These are phyloP conservation scores for Cladophialophora chaetospira DNA, from an alignment of 2,329 filamentous ascomycete species.

Conservation along the genomic window DNA sequence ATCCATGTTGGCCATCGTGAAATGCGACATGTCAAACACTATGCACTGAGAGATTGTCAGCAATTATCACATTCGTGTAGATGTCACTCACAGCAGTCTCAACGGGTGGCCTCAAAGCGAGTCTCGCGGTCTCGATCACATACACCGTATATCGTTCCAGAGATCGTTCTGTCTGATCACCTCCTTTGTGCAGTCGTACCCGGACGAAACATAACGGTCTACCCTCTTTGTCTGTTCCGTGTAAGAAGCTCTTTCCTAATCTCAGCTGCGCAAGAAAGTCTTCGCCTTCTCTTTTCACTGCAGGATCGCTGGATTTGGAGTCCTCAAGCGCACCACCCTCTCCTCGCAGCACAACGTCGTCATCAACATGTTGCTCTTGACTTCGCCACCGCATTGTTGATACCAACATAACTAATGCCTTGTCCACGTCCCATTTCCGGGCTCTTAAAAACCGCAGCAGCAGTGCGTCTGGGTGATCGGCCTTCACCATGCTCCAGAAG, in stretches of 20 bases:
- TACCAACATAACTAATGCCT: slow-evolving; percentile 89
- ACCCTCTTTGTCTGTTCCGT: slow-evolving; percentile 80
- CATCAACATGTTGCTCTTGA: slow-evolving; percentile 82
- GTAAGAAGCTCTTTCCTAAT: slow-evolving; percentile 90
- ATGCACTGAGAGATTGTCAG: slow-evolving; percentile 63
- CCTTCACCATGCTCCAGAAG: slow-evolving; percentile 93
- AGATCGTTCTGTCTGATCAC: slow-evolving; percentile 78
- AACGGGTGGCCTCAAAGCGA: slow-evolving; percentile 75
- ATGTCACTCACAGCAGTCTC: slow-evolving; percentile 77
- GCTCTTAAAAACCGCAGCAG: slow-evolving; percentile 81
- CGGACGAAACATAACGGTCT: slow-evolving; percentile 85
- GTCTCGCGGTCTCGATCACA: slow-evolving; percentile 88
- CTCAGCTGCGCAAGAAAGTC: slow-evolving; percentile 84
- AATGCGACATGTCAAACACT: slow-evolving; percentile 93
- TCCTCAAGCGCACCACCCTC: slow-evolving; percentile 68
- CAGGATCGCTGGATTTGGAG: slow-evolving; percentile 60
- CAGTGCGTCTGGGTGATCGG: slow-evolving; percentile 87
- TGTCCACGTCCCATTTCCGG: slow-evolving; percentile 94
- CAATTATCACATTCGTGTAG: background rate
- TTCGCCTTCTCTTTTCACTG: slow-evolving; percentile 66
- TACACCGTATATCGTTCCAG: slow-evolving; percentile 91
- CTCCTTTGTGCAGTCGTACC: slow-evolving; percentile 76
- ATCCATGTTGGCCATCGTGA: slow-evolving; percentile 96
- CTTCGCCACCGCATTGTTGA: slow-evolving; percentile 91
- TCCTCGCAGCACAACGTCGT: slow-evolving; percentile 78